Evolutionary conservation across 805 yeast genomes (phyloP).

Genomic region (Candida gorgasii): DNA sequence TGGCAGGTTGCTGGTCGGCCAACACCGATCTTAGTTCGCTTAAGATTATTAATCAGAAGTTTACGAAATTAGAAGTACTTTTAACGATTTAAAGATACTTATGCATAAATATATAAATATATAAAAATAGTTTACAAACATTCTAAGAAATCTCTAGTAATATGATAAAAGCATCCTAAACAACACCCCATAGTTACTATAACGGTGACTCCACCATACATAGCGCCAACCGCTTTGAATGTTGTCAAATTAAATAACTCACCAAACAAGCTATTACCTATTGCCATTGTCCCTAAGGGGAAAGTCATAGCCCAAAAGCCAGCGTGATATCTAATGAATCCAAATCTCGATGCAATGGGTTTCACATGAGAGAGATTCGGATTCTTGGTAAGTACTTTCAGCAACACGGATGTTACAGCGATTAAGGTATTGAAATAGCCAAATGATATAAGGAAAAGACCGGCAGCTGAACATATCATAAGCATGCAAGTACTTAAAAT

Average conservation of each 20-base stretch:
- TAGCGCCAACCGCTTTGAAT: constrained; percentile 61
- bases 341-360: constrained; percentile 10
- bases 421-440: constrained; percentile 54
- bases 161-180: constrained; percentile 24
- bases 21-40: no score
- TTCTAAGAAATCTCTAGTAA: constrained; percentile 1
- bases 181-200: constrained; percentile 39
- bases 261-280: constrained; percentile 57
- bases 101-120: constrained; percentile 1
- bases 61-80: no score
- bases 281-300: constrained; percentile 82
- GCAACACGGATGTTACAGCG: constrained; percentile 38
- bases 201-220: constrained; percentile 58
- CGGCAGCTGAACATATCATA: constrained; percentile 30
- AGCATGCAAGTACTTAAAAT: constrained; percentile 7
- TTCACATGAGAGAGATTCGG: constrained; percentile 22
- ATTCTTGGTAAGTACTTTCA: constrained; percentile 40
- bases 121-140: constrained; percentile 1
- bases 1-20: neutral
- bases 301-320: constrained; percentile 75
- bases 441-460: constrained; percentile 49
- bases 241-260: constrained; percentile 49
- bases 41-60: no score
- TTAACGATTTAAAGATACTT: neutral
- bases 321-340: constrained; percentile 20